phyloP scores from a whole-genome alignment of 495 filamentous ascomycete genomes.

The Clavariopsis aquatica region DNA sequence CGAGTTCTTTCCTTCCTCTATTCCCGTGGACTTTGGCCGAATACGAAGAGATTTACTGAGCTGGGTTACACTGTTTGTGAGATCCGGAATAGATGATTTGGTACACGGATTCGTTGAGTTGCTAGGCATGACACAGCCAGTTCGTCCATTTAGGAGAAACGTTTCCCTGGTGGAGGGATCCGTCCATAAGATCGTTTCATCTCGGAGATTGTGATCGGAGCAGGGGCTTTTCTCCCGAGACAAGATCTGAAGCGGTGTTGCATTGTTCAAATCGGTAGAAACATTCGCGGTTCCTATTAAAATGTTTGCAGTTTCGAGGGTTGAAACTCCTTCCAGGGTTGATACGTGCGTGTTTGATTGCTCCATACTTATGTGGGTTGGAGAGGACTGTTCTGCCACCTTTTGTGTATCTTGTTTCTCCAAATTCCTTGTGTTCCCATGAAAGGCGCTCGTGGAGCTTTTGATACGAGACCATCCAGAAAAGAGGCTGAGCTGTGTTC shows the following conservation, averaged over 20 bases:
- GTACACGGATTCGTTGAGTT: not conserved
- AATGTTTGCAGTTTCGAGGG: constrained; percentile 5
- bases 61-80: constrained; percentile 5
- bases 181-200: constrained; percentile 60
- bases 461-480: constrained; percentile 70
- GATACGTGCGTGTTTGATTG: not conserved
- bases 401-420: constrained; percentile 15
- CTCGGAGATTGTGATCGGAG: not conserved
- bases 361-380: not conserved
- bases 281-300: constrained; percentile 4
- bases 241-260: too few relatives aligned
- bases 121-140: constrained; percentile 55
- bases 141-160: constrained; percentile 61
- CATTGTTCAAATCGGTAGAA: not conserved
- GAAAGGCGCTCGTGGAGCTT: constrained; percentile 49
- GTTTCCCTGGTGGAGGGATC: constrained; percentile 64
- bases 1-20: not conserved
- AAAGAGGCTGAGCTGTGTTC: constrained; percentile 47
- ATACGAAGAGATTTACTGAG: constrained; percentile 27
- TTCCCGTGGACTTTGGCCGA: not conserved
- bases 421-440: constrained; percentile 30
- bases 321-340: not conserved
- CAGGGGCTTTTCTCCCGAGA: not conserved
- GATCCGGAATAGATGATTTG: not conserved
- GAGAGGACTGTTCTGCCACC: not conserved